Percentiles rank a stretch among this genome's conserved stretches.
Conservation (phyloP, 148 eudicot genomes). For the Limonium bicolor region DNA sequence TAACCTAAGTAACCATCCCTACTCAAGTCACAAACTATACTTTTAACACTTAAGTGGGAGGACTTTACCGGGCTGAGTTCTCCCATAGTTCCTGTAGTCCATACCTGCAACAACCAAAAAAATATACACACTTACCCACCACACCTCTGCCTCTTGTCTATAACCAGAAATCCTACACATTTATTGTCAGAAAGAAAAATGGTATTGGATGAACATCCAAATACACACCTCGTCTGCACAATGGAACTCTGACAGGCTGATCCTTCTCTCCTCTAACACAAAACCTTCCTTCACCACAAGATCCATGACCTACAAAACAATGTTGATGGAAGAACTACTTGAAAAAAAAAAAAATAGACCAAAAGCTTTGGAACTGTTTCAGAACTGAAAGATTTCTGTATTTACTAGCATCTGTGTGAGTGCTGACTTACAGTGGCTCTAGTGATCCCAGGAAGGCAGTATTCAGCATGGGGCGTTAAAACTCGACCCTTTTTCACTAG, state of each 20-base stretch:
- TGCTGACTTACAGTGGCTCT: slow-evolving; percentile 77
- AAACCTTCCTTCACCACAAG: slow-evolving; percentile 69
- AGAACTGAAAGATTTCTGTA: too few relatives aligned
- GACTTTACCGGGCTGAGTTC: slow-evolving; percentile 89
- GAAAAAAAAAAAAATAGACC: too few relatives aligned
- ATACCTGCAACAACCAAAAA: slow-evolving; percentile 55
- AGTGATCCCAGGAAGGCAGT: slow-evolving; percentile 97
- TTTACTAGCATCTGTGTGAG: not conserved
- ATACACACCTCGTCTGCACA: slow-evolving; percentile 96
- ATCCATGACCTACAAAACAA: slow-evolving; percentile 87
- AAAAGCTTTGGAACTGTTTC: too few relatives aligned
- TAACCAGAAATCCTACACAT: not conserved
- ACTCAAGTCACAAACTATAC: too few relatives aligned
- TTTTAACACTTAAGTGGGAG: not conserved
- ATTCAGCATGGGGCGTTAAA: slow-evolving; percentile 86
- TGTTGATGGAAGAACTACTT: too few relatives aligned
- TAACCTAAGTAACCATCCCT: too few relatives aligned
- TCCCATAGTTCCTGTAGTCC: slow-evolving; percentile 99
- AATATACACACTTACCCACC: too few relatives aligned
- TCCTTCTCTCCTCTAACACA: slow-evolving; percentile 56
- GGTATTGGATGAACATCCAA: not conserved
- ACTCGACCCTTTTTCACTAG: slow-evolving; percentile 86
- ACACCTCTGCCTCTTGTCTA: too few relatives aligned
- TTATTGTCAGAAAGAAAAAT: not conserved
- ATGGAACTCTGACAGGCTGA: slow-evolving; percentile 92